Base-by-base conservation (phyloP, 441 rosid species). In the Adansonia rubrostipa region DNA sequence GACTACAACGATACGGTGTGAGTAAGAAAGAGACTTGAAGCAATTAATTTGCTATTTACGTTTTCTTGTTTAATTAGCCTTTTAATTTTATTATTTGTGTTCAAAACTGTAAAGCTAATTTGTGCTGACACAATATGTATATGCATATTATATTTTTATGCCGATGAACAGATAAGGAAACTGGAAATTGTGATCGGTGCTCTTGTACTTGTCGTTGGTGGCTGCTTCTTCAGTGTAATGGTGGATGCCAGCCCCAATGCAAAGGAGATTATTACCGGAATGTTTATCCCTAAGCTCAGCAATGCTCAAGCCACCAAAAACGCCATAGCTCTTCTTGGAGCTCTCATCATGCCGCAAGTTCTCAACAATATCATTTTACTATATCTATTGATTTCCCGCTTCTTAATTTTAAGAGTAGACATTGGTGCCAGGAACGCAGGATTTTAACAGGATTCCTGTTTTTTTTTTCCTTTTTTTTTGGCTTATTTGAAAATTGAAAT, bases 321-420 rank as follows among this genome's bases (percentile, higher is more conserved):
- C 51, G 71, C 71, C 71, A 66, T 66, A 22, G 71, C 71, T 19
- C 71, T 66, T 40, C 48, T 66, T 3, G 71, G 51, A 36, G 71
- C 71, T 45, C 71, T 66, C 10, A 33, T 66, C 47, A 42, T 66
- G 71, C 71, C 71, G 70, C 36, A 65, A 40, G 6, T 40, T 28
- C 44, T 63, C 44, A 11, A 7, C 33, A 60, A 60, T 2, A 60
- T 19, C 28, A 60, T 60, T 44, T 36, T 36, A 44, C 47, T 44
- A 5, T 6, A 15, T 36, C 0, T 36, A 36, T 24, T 24, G 17
- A 57, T 15, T 15, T 57, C 22, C 19, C 6, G 11, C 19, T 60
- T 17, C 33, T 17, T 60, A 60, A 17, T 9, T 60, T 7, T 60
- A 60, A 24, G 9, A 11, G 15, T 10, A 50, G 3, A 50, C 54